These are phyloP conservation scores for Parsonsia alboflavescens DNA, from an alignment of 257 asterid genomes.

Conservation along the genomic window DNA sequence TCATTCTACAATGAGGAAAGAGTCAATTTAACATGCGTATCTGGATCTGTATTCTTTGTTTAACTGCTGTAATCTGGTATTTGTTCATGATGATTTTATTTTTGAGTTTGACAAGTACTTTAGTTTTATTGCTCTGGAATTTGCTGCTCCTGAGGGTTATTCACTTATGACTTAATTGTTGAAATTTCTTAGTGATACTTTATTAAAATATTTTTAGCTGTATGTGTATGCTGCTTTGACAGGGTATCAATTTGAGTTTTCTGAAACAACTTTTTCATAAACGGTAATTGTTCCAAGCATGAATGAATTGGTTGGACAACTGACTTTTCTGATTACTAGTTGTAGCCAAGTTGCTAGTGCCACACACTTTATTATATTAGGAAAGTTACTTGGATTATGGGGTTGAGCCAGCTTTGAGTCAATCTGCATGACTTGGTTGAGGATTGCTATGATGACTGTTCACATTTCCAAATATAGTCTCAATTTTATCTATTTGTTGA, in stretches of 20 bases:
- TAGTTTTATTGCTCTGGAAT: background rate
- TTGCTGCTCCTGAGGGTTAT: background rate
- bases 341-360: background rate
- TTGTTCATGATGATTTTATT: background rate
- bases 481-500: background rate
- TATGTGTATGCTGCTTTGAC: background rate
- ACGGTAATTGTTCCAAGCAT: background rate
- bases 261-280: background rate
- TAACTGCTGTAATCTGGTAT: background rate
- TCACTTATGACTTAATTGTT: background rate
- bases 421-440: background rate
- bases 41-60: background rate
- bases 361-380: background rate
- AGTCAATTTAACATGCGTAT: background rate
- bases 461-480: background rate
- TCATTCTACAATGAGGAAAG: slow-evolving; percentile 2
- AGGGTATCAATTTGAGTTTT: background rate
- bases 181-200: background rate
- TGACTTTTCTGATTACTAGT: background rate
- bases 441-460: background rate
- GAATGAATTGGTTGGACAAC: background rate
- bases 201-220: background rate
- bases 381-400: background rate
- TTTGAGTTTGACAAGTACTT: background rate
- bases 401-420: background rate